Evolutionary conservation across 1,139 yeast species (phyloP), one percentile per base, ranked within the genome.

Genomic region (Yamadazyma dendronema): DNA sequence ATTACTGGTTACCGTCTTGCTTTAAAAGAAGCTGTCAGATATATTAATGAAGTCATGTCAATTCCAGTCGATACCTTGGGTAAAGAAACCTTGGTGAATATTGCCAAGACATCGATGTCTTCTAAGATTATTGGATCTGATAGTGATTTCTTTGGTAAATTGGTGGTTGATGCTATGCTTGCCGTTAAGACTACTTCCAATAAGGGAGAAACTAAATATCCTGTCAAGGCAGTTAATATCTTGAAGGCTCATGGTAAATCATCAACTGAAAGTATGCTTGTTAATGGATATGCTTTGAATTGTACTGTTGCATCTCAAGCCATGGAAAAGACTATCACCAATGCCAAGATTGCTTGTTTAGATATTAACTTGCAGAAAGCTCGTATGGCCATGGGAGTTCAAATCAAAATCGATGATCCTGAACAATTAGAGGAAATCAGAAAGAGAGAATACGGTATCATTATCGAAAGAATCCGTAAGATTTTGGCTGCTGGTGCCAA

Each of bases 281-380:
- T 94, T 31, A 77, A 88, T 55, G 99, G 99, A 19, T 94, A 94
- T 58, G 98, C 98, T 2, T 73, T 94, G 51, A 94, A 94, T 69
- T 90, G 97, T 69, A 92, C 98, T 0, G 89, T 92, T 44, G 98
- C 97, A 2, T 86, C 96, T 10, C 97, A 92, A 65, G 97, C 97
- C 15, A 94, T 94, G 98, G 74, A 79, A 48, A 88, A 86, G 54
- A 72, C 75, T 34, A 68, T 94, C 35, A 63, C 72, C 35, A 74
- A 75, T 48, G 95, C 95, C 35, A 86, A 84, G 57, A 88, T 94
- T 56, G 99, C 98, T 4, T 84, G 92, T 50, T 74, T 94, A 56
- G 99, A 94, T 63, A 79, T 94, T 65, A 92, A 94, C 62, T 71
- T 94, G 57, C 98, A 94, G 62, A 92, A 90, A 62, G 92, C 97